phyloP scores from a whole-genome alignment of 768 basidiomycete genomes.

The Vishniacozyma victoriae region DNA sequence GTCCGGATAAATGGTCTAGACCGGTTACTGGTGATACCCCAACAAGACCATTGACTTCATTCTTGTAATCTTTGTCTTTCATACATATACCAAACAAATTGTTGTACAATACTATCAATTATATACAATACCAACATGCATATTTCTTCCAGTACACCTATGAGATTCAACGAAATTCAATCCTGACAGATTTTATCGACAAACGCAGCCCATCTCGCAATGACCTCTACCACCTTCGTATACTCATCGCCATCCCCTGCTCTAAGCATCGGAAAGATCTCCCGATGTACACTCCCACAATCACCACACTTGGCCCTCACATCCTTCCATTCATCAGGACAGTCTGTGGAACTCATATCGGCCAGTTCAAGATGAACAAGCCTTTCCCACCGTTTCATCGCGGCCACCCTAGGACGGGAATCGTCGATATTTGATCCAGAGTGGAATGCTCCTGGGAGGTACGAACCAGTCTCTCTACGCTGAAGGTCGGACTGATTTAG shows the following conservation, averaged over 20 bases:
- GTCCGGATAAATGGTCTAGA: slow-evolving; percentile 12
- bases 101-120: neutral
- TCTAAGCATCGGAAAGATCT: slow-evolving; percentile 39
- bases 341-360: slow-evolving; percentile 11
- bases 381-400: slow-evolving; percentile 37
- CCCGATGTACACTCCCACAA: slow-evolving; percentile 37
- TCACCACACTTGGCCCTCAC: slow-evolving; percentile 30
- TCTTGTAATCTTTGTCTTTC: neutral
- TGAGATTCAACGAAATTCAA: no score
- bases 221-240: neutral
- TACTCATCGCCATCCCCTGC: neutral
- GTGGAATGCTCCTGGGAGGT: slow-evolving; percentile 28
- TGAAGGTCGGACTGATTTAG: neutral
- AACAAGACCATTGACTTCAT: neutral
- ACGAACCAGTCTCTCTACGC: slow-evolving; percentile 7
- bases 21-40: neutral
- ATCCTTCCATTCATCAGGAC: slow-evolving; percentile 7
- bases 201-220: neutral
- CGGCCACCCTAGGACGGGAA: slow-evolving; percentile 7
- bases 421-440: slow-evolving; percentile 3
- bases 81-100: neutral
- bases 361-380: slow-evolving; percentile 46
- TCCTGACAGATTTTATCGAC: neutral
- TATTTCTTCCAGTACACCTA: no score
- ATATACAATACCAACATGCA: no score